These are phyloP conservation scores for Phytophthora pisi DNA, from an alignment of 352 stramenopile genomes.

Conservation along the genomic window DNA sequence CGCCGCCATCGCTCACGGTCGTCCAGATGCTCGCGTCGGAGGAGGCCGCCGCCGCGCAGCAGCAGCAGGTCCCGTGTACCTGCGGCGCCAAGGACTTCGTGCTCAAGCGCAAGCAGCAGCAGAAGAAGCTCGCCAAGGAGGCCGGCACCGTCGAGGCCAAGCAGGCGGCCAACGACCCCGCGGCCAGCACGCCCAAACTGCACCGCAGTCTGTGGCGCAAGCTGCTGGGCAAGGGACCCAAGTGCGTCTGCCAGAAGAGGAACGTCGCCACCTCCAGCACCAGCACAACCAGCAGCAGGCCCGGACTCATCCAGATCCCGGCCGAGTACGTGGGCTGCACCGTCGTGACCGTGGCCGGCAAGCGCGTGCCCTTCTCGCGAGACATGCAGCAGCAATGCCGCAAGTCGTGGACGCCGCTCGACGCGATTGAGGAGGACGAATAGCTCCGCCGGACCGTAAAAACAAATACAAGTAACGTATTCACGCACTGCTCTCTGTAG, in stretches of 20 bases:
- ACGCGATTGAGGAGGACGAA: conserved; percentile 54
- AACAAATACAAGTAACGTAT: conserved; percentile 21
- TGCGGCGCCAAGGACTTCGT: conserved; percentile 46
- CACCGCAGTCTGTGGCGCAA: conserved; percentile 68
- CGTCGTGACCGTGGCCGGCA: conserved; percentile 51
- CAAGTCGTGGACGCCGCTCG: conserved; percentile 48
- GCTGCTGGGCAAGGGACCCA: conserved; percentile 56
- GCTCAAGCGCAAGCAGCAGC: conserved; percentile 25
- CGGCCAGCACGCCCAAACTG: conserved; percentile 20
- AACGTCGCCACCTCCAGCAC: not conserved
- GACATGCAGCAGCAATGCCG: conserved; percentile 56
- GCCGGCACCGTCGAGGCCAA: conserved; percentile 26
- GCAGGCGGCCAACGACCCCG: conserved; percentile 24
- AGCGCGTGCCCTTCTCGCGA: conserved; percentile 56
- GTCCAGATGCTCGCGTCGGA: conserved; percentile 22
- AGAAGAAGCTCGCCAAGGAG: conserved; percentile 9
- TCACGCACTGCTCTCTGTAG: not conserved
- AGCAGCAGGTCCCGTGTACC: conserved; percentile 33
- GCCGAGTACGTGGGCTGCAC: conserved; percentile 51
- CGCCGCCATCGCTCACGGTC: conserved; percentile 25
- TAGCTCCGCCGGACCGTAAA: conserved; percentile 5
- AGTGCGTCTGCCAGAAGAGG: conserved; percentile 52
- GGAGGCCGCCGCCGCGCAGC: not conserved
- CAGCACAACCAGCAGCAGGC: not conserved
- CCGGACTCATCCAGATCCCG: conserved; percentile 45